Conservation (phyloP, 2,329 filamentous ascomycete genomes). For the Plenodomus tracheiphilus region DNA sequence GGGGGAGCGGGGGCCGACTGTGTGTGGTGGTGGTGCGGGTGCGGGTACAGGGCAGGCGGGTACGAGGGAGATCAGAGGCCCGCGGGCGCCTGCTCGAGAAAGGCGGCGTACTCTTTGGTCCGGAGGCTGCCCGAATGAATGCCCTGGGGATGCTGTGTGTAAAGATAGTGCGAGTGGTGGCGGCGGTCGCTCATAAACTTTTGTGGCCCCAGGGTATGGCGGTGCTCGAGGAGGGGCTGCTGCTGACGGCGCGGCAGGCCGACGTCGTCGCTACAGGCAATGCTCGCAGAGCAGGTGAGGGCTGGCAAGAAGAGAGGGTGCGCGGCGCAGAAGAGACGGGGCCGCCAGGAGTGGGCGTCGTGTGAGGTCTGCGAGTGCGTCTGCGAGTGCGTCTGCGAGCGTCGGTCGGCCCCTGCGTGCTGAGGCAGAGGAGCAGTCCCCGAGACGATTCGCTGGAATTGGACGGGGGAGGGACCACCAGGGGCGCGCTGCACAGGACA, state of each 20-base stretch:
- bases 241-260: constrained; percentile 1
- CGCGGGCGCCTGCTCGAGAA: constrained; percentile 9
- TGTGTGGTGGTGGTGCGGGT: constrained; percentile 10
- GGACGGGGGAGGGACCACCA: constrained; percentile 2
- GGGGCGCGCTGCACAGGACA: constrained; percentile 4
- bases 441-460: constrained; percentile 20
- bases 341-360: constrained; percentile 3
- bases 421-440: constrained; percentile 11
- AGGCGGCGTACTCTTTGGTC: constrained; percentile 11
- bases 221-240: constrained; percentile 19
- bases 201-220: constrained; percentile 11
- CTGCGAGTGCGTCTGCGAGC: no score
- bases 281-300: constrained; percentile 2
- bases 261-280: constrained; percentile 1
- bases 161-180: constrained; percentile 28
- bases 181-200: constrained; percentile 33
- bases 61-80: constrained; percentile 12
- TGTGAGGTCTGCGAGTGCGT: constrained; percentile 9
- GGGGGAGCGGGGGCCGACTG: constrained; percentile 18
- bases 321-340: constrained; percentile 3
- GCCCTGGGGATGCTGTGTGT: constrained; percentile 22
- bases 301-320: constrained; percentile 1
- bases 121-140: constrained; percentile 18
- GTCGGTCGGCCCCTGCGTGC: constrained; percentile 27
- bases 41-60: constrained; percentile 14